Evolutionary conservation across 1,284 basidiomycete species (phyloP).

Genomic region (Mycosarcoma mackinlayi): DNA sequence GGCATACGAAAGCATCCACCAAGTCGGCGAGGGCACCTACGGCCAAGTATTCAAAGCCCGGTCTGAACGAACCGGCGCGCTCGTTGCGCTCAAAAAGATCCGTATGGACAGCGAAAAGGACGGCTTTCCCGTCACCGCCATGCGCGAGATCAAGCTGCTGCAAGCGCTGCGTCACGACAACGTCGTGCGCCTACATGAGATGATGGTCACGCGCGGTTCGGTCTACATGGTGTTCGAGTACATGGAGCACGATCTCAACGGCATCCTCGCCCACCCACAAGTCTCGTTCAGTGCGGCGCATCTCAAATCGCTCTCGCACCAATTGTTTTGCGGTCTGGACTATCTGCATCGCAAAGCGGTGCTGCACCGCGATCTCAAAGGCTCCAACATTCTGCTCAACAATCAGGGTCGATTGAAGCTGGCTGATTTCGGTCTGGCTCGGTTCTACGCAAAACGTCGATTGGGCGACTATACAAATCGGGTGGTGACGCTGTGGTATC

Average conservation of each 20-base stretch:
- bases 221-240: slow-evolving; percentile 99
- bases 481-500: slow-evolving; percentile 99
- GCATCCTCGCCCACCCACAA: slow-evolving; percentile 88
- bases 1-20: slow-evolving; percentile 86
- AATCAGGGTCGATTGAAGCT: slow-evolving; percentile 92
- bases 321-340: slow-evolving; percentile 91
- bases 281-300: slow-evolving; percentile 85
- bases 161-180: slow-evolving; percentile 91
- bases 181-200: slow-evolving; percentile 89
- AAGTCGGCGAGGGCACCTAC: slow-evolving; percentile 98
- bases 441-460: slow-evolving; percentile 91
- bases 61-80: slow-evolving; percentile 78
- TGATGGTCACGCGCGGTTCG: slow-evolving; percentile 89
- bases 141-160: slow-evolving; percentile 97
- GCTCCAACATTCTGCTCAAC: slow-evolving; percentile 96
- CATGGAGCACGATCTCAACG: slow-evolving; percentile 98
- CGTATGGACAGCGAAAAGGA: slow-evolving; percentile 97
- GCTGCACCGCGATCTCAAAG: slow-evolving; percentile 98
- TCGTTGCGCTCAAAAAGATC: slow-evolving; percentile 95
- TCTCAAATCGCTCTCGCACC: slow-evolving; percentile 91
- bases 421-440: slow-evolving; percentile 96
- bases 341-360: slow-evolving; percentile 95
- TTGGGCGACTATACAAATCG: slow-evolving; percentile 96
- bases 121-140: slow-evolving; percentile 97
- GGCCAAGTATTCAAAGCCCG: slow-evolving; percentile 99